A percentile compares a stretch with the other conserved stretches of the same genome.
phyloP scores from a whole-genome alignment of 768 basidiomycete species.

The Boletus subparvulus region DNA sequence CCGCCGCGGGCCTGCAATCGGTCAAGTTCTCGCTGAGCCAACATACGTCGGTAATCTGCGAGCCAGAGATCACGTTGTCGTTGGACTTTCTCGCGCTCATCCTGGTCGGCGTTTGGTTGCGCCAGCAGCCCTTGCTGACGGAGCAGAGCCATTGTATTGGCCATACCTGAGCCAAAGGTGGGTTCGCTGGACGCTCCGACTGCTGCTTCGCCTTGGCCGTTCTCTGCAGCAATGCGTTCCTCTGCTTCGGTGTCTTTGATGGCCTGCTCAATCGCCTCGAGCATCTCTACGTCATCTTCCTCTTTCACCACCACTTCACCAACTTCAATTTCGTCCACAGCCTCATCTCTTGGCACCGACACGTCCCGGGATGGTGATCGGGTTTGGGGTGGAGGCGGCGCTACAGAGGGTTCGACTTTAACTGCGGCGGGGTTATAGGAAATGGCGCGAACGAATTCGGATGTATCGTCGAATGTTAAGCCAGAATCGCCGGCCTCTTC shows the following conservation, averaged over 20 bases:
- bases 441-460: constrained; percentile 91
- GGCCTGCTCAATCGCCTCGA: constrained; percentile 72
- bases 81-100: constrained; percentile 79
- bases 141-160: constrained; percentile 83
- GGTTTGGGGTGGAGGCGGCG: constrained; percentile 29
- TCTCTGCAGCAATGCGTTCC: constrained; percentile 39
- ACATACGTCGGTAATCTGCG: constrained; percentile 73
- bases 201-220: constrained; percentile 31
- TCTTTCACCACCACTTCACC: constrained; percentile 80
- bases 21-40: constrained; percentile 80
- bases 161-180: constrained; percentile 81
- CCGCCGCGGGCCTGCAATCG: constrained; percentile 71
- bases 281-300: constrained; percentile 76
- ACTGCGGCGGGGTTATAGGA: constrained; percentile 59
- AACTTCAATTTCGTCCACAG: constrained; percentile 74
- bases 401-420: constrained; percentile 41
- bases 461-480: constrained; percentile 92
- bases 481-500: constrained; percentile 42
- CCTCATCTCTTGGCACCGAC: constrained; percentile 62
- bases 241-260: constrained; percentile 64
- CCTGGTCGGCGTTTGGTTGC: constrained; percentile 56
- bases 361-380: constrained; percentile 51
- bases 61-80: constrained; percentile 88
- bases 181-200: constrained; percentile 74
- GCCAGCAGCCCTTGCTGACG: constrained; percentile 90